Base-by-base conservation (phyloP, 768 basidiomycete species). In the Agaricus subrufescens region DNA sequence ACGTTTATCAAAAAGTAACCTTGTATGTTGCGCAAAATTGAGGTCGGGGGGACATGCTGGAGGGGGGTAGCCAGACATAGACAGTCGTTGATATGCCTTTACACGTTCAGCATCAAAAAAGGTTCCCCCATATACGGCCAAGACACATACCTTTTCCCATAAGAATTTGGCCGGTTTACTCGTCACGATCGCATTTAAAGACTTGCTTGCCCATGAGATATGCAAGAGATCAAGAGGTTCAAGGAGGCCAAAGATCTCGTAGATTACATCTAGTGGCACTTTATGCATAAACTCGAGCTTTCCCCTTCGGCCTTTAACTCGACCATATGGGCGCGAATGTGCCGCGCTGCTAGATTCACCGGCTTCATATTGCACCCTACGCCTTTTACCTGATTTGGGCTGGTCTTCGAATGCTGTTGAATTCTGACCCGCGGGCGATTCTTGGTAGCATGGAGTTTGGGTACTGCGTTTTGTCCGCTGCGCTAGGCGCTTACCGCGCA, bases 171-270 rank as follows among this genome's bases (percentile, higher is more conserved):
- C 60, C 7, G 66, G 59, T 25, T 60, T 60, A 11, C 61, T 55
- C 53, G 72, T 58, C 27, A 79, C 61, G 7, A 76, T 66, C 2
- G 52, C 56, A 15, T 73, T 70, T 42, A 79, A 61, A 0, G 57
- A 61, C 59, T 73, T 72, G 37, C 64, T 71, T 2, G 75, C 68
- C 46, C 73, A 61, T 0, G 74, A 70, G 6, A 79, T 65, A 50
- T 68, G 65, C n/a, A 81, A 65, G 19, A 80, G 64, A 57, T 80
- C 76, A 8, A 65, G 27, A 14, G 77, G 75, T 31, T 69, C 58
- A 7, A 79, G 64, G 37, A 71, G 63, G 11, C 65, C 61, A 56
- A 75, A 72, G 26, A 77, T 73, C 69, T 80, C 68, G 10, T 67
- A 60, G 27, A 72, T 62, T 11, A 74, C 60, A 43, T 74, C 72